Evolutionary conservation across 2,329 filamentous ascomycete genomes (phyloP), one percentile per base, ranked within the genome.

Genomic region (Herpotrichia juniperi): DNA sequence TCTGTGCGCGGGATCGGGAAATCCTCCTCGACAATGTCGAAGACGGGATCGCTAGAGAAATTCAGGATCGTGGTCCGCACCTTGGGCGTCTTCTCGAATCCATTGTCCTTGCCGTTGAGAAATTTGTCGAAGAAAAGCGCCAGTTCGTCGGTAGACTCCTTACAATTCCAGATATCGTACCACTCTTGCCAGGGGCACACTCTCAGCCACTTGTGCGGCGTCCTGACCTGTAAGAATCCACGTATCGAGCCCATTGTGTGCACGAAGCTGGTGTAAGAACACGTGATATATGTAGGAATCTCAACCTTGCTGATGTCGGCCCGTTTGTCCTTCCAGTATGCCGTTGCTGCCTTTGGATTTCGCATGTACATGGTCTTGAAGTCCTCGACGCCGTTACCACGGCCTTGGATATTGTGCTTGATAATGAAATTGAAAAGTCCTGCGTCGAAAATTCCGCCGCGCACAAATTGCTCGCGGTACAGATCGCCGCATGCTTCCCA

Each of bases 401-500:
- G 42, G 21, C 19, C 28, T 31, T 31, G 28, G 9, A 50, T 54
- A 19, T 56, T 58, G 6, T 47, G 54, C 26, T 71, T 71, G 19
- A 77, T 60, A 40, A 76, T 75, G 46, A 68, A 65, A 12, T 72
- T 68, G 46, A 77, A 77, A 14, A 77, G 66, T 44, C 78, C 75
- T 47, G 78, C 79, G 48, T 74, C 75, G 50, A 65, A 66, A 11
- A 46, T 22, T 19, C 45, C 45, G 9, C 79, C 78, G 4, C 78
- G 72, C 30, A 67, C 70, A 54, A 79, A 76, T 22, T 77, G 73
- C 54, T 81, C 79, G 1, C 78, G 74, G 53, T 78, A 81, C 3
- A 80, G 57, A 53, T 82, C 79, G 0, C 72, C 72, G 32, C 66
- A 74, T 10, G 76, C 79, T 58, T 82, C 79, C 77, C 77, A 78